A percentile compares a stretch with the other conserved stretches of the same genome.
These are phyloP conservation scores for Viridothelium virens DNA, from an alignment of 495 filamentous ascomycete genomes.

Conservation along the genomic window DNA sequence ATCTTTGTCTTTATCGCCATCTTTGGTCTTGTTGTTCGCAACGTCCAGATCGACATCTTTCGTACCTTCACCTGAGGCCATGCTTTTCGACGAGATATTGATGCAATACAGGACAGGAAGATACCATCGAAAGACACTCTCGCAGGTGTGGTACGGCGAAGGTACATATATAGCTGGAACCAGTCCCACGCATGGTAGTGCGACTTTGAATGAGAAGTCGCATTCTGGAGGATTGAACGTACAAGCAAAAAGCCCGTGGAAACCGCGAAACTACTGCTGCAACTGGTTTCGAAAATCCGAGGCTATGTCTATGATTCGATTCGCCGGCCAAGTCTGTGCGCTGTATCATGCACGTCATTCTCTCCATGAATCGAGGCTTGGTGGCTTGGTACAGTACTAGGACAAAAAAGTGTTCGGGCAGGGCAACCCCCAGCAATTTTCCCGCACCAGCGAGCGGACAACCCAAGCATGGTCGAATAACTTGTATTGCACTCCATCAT, in stretches of 20 bases:
- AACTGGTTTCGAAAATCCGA: background rate
- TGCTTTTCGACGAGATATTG: background rate
- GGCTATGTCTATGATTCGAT: too few relatives aligned
- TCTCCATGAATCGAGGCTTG: too few relatives aligned
- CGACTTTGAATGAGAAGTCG: background rate
- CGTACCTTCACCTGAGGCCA: background rate
- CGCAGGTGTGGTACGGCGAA: background rate
- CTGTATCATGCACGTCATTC: too few relatives aligned
- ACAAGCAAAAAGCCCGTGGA: background rate
- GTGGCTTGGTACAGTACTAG: too few relatives aligned
- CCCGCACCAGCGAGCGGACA: background rate
- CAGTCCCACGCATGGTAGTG: background rate
- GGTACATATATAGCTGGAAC: background rate
- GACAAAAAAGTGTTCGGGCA: too few relatives aligned
- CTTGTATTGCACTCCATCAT: background rate
- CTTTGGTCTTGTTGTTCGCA: constrained; percentile 6
- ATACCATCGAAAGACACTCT: constrained; percentile 1
- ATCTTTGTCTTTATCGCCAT: constrained; percentile 1
- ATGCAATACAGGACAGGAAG: background rate
- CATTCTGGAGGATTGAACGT: constrained; percentile 5
- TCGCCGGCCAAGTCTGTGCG: too few relatives aligned
- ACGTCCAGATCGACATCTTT: background rate
- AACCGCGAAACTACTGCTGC: too few relatives aligned
- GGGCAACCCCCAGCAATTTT: too few relatives aligned
- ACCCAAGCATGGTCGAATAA: background rate